Evolutionary conservation across 2,329 filamentous ascomycete genomes (phyloP), one percentile per base, ranked within the genome.

Genomic region (Lithohypha guttulata): DNA sequence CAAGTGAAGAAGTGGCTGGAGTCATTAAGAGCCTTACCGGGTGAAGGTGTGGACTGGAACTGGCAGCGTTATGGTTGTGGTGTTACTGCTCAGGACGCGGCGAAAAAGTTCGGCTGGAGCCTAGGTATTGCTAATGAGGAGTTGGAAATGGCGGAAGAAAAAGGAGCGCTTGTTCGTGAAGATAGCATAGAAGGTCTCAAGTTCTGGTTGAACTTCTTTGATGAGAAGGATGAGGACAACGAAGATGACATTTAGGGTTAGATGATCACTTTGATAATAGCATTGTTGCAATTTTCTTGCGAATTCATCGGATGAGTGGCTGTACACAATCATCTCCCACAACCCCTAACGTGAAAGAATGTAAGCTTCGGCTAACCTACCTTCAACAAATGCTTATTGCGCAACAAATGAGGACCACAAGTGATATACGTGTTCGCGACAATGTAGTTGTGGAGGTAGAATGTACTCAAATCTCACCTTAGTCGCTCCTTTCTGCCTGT

Each of bases 81-180:
- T 7, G 79, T 96, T 19, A 95, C 86, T 10, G 85, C 86, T 2
- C 84, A 91, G 55, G 87, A 96, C 55, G 76, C 78, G 0, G 91
- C 91, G 0, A 84, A 93, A 59, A 70, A 77, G 34, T 98, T 98
- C 60, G 84, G 87, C 4, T 98, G 91, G 91, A 96, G 91, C 57
- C 81, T 98, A 6, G 91, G 91, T 6, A 89, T 98, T 15, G 91
- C 91, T 1, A 83, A 81, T 43, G 91, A 96, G 58, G 91, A 98
- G 62, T 69, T 98, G 9, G 84, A 95, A 57, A 95, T 98, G 89
- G 87, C 87, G 0, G 91, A 98, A 59, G 89, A 96, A 58, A 77
- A 74, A 41, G 91, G 91, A 0, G 76, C 78, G 2, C 59, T 98
- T 14, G 96, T 89, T 58, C 79, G 91, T 33, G 91, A 98, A 58